These are phyloP conservation scores for Alternaria viburni DNA, from an alignment of 2,329 filamentous ascomycete species.

Conservation along the genomic window DNA sequence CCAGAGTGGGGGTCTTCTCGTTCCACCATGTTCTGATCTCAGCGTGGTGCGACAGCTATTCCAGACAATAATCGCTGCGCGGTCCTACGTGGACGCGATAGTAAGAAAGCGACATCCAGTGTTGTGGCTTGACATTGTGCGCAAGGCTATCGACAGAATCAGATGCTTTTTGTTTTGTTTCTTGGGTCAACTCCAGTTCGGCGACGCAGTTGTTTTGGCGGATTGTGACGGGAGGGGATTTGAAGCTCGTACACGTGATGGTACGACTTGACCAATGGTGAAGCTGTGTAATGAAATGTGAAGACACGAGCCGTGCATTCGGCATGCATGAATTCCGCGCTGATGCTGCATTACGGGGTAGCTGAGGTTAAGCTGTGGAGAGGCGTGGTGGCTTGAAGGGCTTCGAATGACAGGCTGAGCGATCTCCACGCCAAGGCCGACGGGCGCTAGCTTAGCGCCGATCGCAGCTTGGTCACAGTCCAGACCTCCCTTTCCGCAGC, in stretches of 20 bases:
- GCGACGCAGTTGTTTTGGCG: background rate
- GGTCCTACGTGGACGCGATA: background rate
- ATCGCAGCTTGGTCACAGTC: constrained; percentile 1
- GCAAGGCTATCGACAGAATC: background rate
- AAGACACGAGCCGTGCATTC: background rate
- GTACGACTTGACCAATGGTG: background rate
- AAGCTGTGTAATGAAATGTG: background rate
- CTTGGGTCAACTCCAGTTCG: background rate
- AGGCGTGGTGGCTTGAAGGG: background rate
- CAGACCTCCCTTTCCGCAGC: constrained; percentile 6
- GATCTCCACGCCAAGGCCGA: constrained; percentile 1
- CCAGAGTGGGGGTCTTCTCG: background rate
- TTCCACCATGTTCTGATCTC: background rate
- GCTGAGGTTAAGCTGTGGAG: constrained; percentile 1
- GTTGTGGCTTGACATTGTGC: background rate
- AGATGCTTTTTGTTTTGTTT: background rate
- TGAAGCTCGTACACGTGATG: background rate
- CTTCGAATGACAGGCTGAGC: constrained; percentile 2
- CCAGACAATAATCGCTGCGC: background rate
- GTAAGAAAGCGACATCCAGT: background rate
- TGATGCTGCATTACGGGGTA: background rate
- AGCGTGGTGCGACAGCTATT: background rate
- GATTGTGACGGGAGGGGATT: background rate
- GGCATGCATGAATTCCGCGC: background rate
- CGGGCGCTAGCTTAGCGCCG: constrained; percentile 6